Conservation (phyloP, 257 asterid species). For the Ballota nigra region DNA sequence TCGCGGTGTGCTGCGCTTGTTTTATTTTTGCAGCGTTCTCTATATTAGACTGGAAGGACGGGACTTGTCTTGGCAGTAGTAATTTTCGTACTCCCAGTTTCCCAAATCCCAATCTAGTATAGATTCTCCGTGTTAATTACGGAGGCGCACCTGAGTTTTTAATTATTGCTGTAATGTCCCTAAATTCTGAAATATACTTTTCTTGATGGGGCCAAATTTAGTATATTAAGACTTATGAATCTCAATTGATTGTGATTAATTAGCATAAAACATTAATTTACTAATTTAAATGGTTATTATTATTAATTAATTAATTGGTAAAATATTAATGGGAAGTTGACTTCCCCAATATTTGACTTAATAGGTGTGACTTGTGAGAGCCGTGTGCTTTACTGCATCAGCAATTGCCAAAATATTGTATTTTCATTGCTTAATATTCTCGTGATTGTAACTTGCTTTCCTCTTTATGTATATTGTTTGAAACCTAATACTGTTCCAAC, state of each 20-base stretch:
- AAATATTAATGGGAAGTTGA: not conserved
- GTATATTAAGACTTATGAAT: no score
- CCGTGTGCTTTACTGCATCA: not conserved
- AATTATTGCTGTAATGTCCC: not conserved
- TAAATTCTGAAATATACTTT: not conserved
- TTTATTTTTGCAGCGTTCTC: not conserved
- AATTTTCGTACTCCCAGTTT: not conserved
- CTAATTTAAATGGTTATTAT: not conserved
- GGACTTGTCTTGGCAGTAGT: conserved; percentile 23
- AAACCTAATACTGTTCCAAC: not conserved
- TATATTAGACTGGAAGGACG: conserved; percentile 19
- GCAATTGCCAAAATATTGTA: not conserved
- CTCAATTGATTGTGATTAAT: not conserved
- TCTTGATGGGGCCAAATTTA: no score
- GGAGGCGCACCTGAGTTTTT: not conserved
- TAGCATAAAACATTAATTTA: not conserved
- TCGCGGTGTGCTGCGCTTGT: not conserved
- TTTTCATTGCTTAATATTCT: not conserved
- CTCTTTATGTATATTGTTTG: not conserved
- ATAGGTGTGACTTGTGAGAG: not conserved
- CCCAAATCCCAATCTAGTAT: not conserved
- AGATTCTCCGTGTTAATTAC: not conserved
- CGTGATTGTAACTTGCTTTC: not conserved
- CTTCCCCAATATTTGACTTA: not conserved
- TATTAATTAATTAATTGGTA: not conserved